phyloP scores from a whole-genome alignment of 2,329 filamentous ascomycete species.

The Aschersonia sp. region DNA sequence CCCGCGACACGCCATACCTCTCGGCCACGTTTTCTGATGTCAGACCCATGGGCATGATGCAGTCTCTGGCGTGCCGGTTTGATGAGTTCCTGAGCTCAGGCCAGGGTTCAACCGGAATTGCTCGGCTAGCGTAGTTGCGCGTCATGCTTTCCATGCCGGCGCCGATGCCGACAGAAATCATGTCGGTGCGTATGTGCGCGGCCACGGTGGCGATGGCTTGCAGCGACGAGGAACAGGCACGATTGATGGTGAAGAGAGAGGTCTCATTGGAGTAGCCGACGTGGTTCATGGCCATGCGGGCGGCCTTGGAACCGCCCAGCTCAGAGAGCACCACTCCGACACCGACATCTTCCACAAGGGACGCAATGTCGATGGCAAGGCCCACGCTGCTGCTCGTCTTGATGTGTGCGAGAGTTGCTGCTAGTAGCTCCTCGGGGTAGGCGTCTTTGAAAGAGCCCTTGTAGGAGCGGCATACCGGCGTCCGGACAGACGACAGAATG shows the following conservation, averaged over 20 bases:
- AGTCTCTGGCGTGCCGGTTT: slow-evolving; percentile 62
- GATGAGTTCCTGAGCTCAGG: slow-evolving; percentile 50
- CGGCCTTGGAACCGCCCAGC: slow-evolving; percentile 80
- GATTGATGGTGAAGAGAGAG: slow-evolving; percentile 74
- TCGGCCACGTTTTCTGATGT: slow-evolving; percentile 80
- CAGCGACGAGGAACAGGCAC: slow-evolving; percentile 69
- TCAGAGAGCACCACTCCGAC: slow-evolving; percentile 85
- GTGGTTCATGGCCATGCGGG: slow-evolving; percentile 81
- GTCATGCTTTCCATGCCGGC: slow-evolving; percentile 97
- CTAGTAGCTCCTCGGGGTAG: slow-evolving; percentile 80
- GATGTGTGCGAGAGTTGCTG: slow-evolving; percentile 32
- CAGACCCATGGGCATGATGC: slow-evolving; percentile 87
- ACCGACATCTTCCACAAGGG: slow-evolving; percentile 61
- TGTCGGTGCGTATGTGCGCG: slow-evolving; percentile 59
- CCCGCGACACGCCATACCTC: slow-evolving; percentile 57
- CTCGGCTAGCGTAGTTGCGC: slow-evolving; percentile 68
- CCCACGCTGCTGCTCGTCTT: slow-evolving; percentile 19
- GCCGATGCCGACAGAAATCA: slow-evolving; percentile 61
- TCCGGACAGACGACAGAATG: slow-evolving; percentile 81
- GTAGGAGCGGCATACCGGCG: slow-evolving; percentile 70
- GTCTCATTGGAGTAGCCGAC: slow-evolving; percentile 61
- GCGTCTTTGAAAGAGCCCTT: slow-evolving; percentile 76
- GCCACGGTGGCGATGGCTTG: slow-evolving; percentile 64
- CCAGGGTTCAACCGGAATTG: slow-evolving; percentile 78
- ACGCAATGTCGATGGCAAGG: slow-evolving; percentile 32